Conservation (phyloP, 2,329 filamentous ascomycete species). For the Davidsoniella eucalypti region DNA sequence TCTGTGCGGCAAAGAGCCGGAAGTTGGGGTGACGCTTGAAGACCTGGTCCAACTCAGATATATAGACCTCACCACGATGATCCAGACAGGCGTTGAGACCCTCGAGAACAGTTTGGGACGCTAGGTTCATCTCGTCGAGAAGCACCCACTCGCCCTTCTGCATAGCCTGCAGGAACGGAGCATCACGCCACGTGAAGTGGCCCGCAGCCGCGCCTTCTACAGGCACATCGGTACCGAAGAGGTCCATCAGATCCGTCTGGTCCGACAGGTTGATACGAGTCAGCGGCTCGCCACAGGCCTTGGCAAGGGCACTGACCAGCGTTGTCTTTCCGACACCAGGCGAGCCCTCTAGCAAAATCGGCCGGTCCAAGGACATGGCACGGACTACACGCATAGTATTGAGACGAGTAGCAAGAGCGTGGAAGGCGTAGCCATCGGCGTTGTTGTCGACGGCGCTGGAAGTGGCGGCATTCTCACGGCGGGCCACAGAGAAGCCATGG, state of each 20-base stretch:
- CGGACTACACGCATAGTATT: conserved; percentile 86
- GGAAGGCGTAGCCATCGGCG: conserved; percentile 49
- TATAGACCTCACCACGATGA: conserved; percentile 87
- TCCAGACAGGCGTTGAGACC: conserved; percentile 93
- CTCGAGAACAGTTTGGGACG: conserved; percentile 90
- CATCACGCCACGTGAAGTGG: conserved; percentile 88
- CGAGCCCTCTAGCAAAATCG: conserved; percentile 86
- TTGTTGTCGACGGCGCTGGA: not conserved
- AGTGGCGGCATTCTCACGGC: conserved; percentile 26
- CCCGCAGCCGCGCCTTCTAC: conserved; percentile 84
- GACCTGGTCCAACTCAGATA: conserved; percentile 86
- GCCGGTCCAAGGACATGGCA: conserved; percentile 75
- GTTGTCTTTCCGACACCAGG: conserved; percentile 98
- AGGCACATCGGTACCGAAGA: conserved; percentile 93
- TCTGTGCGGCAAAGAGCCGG: conserved; percentile 91
- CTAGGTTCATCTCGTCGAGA: conserved; percentile 96
- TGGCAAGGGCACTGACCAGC: conserved; percentile 69
- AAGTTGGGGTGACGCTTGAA: conserved; percentile 84
- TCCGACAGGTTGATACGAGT: conserved; percentile 95
- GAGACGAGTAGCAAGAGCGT: conserved; percentile 73
- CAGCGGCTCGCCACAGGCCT: conserved; percentile 61
- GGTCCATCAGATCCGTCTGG: conserved; percentile 91
- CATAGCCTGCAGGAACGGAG: conserved; percentile 91
- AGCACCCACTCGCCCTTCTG: conserved; percentile 93
- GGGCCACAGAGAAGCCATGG: conserved; percentile 55